A percentile compares a stretch with the other conserved stretches of the same genome.
Conservation (phyloP, 495 filamentous ascomycete genomes). For the Venustampulla echinocandica region DNA sequence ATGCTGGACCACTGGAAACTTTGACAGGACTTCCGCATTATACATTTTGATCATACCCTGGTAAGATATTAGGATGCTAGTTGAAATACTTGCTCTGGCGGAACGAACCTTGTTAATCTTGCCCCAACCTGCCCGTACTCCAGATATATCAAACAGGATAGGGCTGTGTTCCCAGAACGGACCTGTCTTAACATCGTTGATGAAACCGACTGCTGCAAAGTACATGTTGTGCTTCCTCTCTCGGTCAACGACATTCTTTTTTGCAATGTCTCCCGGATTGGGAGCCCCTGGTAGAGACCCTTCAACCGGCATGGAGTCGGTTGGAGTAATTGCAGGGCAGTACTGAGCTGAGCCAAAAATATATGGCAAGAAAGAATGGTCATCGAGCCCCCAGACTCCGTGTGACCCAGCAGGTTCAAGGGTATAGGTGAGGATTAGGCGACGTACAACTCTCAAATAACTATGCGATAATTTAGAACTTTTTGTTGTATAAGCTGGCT, state of each 20-base stretch:
- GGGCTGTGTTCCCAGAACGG: conserved; percentile 99
- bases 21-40: conserved; percentile 83
- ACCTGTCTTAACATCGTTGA: conserved; percentile 93
- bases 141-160: conserved; percentile 89
- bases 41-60: conserved; percentile 96
- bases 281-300: conserved; percentile 68
- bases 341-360: conserved; percentile 90
- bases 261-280: conserved; percentile 58
- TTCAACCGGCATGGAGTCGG: conserved; percentile 57
- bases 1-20: conserved; percentile 96
- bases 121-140: conserved; percentile 83
- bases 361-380: conserved; percentile 95
- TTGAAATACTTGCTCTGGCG: too few relatives aligned
- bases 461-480: conserved; percentile 40
- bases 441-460: conserved; percentile 75
- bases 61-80: conserved; percentile 13
- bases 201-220: conserved; percentile 97
- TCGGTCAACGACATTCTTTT: conserved; percentile 53
- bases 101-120: conserved; percentile 86
- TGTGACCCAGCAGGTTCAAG: conserved; percentile 94
- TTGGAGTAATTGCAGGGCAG: conserved; percentile 57
- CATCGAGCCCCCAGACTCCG: conserved; percentile 93
- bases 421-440: conserved; percentile 82
- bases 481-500: too few relatives aligned
- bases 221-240: conserved; percentile 77